These are phyloP conservation scores for Xylaria sp. DNA, from an alignment of 2,329 filamentous ascomycete species.

Conservation along the genomic window DNA sequence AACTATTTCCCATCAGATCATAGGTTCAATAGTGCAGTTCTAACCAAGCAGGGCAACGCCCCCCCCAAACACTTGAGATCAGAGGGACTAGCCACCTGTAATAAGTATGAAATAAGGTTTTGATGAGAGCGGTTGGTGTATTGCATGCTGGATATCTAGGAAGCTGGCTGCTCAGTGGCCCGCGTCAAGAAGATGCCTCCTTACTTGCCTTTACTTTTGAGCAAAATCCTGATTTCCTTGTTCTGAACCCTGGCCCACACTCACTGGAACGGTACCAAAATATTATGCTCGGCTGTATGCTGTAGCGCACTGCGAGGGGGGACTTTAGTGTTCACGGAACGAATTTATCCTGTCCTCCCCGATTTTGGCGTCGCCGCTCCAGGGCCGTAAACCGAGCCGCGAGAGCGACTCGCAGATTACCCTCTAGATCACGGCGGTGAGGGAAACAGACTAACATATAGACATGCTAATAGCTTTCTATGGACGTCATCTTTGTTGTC, in stretches of 20 bases:
- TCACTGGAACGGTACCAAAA: conserved; percentile 15
- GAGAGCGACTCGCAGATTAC: conserved; percentile 5
- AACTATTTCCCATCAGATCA: background rate
- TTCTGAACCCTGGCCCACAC: conserved; percentile 21
- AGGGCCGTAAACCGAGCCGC: conserved; percentile 30
- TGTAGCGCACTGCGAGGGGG: conserved; percentile 2
- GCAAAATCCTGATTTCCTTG: conserved; percentile 24
- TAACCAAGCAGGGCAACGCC: background rate
- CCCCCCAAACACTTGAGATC: conserved; percentile 7
- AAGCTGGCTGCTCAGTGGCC: conserved; percentile 10
- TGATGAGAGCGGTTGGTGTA: background rate
- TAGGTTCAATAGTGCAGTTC: background rate
- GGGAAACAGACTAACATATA: background rate
- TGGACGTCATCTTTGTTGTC: background rate
- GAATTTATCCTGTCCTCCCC: conserved; percentile 20
- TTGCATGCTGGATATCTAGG: background rate
- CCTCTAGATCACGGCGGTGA: conserved; percentile 2
- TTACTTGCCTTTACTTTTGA: conserved; percentile 13
- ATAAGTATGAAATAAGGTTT: background rate
- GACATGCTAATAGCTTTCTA: background rate
- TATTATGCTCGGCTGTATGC: conserved; percentile 15
- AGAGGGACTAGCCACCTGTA: background rate
- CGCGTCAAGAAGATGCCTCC: conserved; percentile 9
- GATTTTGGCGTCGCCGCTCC: conserved; percentile 17
- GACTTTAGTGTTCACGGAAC: conserved; percentile 13